Conservation (phyloP, 2,329 filamentous ascomycete genomes). For the Clonostachys rosea region DNA sequence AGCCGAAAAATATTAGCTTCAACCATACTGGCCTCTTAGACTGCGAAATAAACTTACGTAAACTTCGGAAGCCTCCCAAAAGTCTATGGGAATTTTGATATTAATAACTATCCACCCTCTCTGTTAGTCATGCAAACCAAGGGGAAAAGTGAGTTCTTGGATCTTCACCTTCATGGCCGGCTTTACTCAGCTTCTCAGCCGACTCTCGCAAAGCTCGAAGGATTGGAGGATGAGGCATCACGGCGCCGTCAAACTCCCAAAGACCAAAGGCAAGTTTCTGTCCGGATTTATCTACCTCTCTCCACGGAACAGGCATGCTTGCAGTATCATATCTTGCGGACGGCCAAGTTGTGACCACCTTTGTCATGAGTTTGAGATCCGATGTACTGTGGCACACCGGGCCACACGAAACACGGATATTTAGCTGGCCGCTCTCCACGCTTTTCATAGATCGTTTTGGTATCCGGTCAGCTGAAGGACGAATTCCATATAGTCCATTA, state of each 20-base stretch:
- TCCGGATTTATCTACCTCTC: constrained; percentile 2
- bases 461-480: constrained; percentile 25
- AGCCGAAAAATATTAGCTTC: neutral
- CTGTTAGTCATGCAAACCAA: no score
- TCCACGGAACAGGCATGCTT: constrained; percentile 15
- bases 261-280: constrained; percentile 8
- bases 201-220: constrained; percentile 1
- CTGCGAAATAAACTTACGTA: neutral
- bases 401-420: constrained; percentile 19
- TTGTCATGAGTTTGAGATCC: constrained; percentile 29
- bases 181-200: neutral
- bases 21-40: neutral
- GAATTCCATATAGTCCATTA: constrained; percentile 34
- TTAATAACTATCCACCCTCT: constrained; percentile 7
- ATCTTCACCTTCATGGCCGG: neutral
- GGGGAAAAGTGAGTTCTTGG: neutral
- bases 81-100: constrained; percentile 7
- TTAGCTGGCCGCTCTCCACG: constrained; percentile 22
- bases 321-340: constrained; percentile 30
- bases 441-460: constrained; percentile 4
- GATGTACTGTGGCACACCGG: no score
- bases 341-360: constrained; percentile 21
- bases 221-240: constrained; percentile 1
- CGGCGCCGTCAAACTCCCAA: constrained; percentile 4
- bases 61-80: neutral